Evolutionary conservation across 306 rosid species (phyloP), one percentile per base, ranked within the genome.

Genomic region (Cicer cuneatum): DNA sequence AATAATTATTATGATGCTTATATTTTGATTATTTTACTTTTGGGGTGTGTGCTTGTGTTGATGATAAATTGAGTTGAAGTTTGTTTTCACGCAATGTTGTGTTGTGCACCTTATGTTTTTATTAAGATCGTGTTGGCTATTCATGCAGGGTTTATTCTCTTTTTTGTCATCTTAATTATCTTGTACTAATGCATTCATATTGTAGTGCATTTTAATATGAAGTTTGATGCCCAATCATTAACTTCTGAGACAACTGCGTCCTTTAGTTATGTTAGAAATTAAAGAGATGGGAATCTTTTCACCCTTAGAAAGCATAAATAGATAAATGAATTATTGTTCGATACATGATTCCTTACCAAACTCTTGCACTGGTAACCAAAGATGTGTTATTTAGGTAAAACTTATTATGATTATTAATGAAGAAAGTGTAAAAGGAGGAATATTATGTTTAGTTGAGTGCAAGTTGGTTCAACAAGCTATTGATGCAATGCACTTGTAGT

Each of bases 401-500:
- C 60, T 70, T 83, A 64, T 69, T 42, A 57, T 66, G 53, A 59
- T 43, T 45, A 59, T 43, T 45, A 47, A 18, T 42, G 53, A 66
- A 58, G 65, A 59, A 63, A 60, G 73, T 60, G 12, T 48, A 63
- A 7, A 67, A 35, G 66, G 60, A 40, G 37, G 77, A 76, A 45
- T 66, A 7, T 54, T 76, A 54, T 52, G 71, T 63, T 76, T 62
- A 41, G 42, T 76, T 71, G 48, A 40, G 66, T 49, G 69, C 60
- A 76, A 56, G 43, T 69, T 77, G 65, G 73, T 72, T 69, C 64
- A 64, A 58, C 66, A 80, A 71, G 79, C 47, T 71, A 66, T 57
- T 73, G 53, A 49, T 37, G 45, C 42, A 41, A 49, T 37, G 45
- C 29, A 41, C 10, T 10, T 72, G 47, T 77, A 40, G 67, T 60